Base-by-base conservation (phyloP, 495 filamentous ascomycete genomes). In the Hyaloscypha finlandica region DNA sequence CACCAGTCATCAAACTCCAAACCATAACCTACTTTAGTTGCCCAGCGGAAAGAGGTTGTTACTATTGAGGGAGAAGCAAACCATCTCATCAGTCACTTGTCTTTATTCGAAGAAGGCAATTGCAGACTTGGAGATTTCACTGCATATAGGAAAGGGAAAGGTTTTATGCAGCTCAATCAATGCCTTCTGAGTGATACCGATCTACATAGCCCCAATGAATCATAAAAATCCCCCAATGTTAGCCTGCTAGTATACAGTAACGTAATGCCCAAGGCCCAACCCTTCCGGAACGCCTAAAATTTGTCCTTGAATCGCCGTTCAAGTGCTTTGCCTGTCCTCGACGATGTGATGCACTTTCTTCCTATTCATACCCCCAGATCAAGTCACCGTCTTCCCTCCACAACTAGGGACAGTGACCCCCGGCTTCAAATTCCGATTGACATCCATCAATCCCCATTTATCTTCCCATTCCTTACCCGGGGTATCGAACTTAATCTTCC, bases 381-480 rank as follows among this genome's bases (percentile, higher is more conserved):
- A 68, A 59, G 31, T 25, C 57, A 89, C 83, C 25, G 87, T 91
- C 80, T 90, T 86, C 45, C 92, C 93, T 14, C 84, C 90, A 71
- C 94, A 98, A 72, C 92, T 89, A 29, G 95, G 95, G 71, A 99
- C 96, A 74, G 86, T 89, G 62, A 99, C 75, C 11, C 94, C 93
- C 3, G 81, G 71, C 77, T 99, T 99, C 73, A 99, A 75, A 25
- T 93, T 92, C 62, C 95, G 86, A 67, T 91, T 87, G 2, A 91
- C 83, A 76, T 96, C 92, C 87, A 99, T 89, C 25, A 99, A 78
- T 33, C 95, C 95, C 94, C 94, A 98, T 73, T 97, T 90, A 72
- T 96, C 92, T 78, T 99, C 95, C 94, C 94, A 97, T 64, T 91
- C 81, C 78, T 93, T 82, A 14, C 84, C 86, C 1, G 78, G 74